Percentiles rank a stretch among this genome's conserved stretches.
phyloP scores from a whole-genome alignment of 352 stramenopile genomes.

The Phytophthora capsici region DNA sequence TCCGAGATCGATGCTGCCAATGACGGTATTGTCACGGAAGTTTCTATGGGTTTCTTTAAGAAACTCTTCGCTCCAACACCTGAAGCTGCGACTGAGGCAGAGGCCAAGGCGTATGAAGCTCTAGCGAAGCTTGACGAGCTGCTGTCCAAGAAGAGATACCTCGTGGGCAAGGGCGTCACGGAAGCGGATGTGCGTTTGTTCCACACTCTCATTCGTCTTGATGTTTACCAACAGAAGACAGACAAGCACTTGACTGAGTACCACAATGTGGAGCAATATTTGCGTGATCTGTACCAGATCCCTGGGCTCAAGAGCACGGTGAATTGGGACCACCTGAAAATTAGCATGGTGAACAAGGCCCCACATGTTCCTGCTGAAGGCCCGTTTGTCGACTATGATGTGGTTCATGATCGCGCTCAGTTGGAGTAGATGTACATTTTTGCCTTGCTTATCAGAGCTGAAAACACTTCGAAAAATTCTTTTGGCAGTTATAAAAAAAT shows the following conservation, averaged over 20 bases:
- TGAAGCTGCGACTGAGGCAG: neutral
- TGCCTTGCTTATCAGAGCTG: too few species aligned
- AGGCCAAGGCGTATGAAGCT: neutral
- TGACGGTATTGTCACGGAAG: constrained; percentile 5
- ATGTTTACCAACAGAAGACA: constrained; percentile 30
- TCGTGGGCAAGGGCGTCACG: constrained; percentile 35
- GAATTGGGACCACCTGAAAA: constrained; percentile 91
- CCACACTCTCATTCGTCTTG: constrained; percentile 30
- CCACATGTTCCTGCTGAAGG: constrained; percentile 80
- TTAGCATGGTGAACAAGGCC: constrained; percentile 84
- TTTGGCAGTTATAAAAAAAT: too few species aligned
- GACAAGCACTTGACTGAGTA: constrained; percentile 41
- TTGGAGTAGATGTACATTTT: neutral
- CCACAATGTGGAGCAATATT: constrained; percentile 22
- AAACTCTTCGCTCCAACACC: neutral
- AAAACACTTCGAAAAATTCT: too few species aligned
- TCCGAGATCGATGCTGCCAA: constrained; percentile 7
- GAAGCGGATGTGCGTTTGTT: neutral
- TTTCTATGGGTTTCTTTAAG: neutral
- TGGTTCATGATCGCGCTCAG: neutral
- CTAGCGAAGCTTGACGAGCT: constrained; percentile 6
- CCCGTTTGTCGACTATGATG: constrained; percentile 39
- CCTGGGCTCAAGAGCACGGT: constrained; percentile 70
- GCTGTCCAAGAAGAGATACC: constrained; percentile 30
- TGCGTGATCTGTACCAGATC: constrained; percentile 84